Base-by-base conservation (phyloP, 768 basidiomycete species). In the Russula earlei region DNA sequence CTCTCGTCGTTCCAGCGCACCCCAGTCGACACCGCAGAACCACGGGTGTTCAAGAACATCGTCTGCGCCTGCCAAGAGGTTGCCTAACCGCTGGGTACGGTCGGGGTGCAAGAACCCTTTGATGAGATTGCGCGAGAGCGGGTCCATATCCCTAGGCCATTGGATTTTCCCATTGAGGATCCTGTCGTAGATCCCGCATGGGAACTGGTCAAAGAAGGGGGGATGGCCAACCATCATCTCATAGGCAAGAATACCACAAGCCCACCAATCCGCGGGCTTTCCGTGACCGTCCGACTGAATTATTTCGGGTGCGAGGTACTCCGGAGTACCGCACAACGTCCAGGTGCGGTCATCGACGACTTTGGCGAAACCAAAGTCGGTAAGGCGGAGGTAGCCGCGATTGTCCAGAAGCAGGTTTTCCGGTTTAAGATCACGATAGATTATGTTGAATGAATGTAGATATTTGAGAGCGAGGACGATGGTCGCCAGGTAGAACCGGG, bases 251-350 rank as follows among this genome's bases (percentile, higher is more conserved):
- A 98, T 89, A 19, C 96, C 96, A 65, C 93, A 87, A 9, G 96
- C 95, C 96, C 96, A 99, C 93, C 93, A 99, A 68, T 99, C 95
- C 6, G 93, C 94, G 9, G 94, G 93, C 69, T 96, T 95, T 11
- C 93, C 93, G 70, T 99, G 96, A 11, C 96, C 96, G 60, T 95
- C 93, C 6, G 91, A 92, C 66, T 95, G 87, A 55, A 99, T 96
- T 55, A 99, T 96, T 71, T 99, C 96, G 19, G 96, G 96, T 3
- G 96, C 95, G 36, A 99, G 83, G 67, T 99, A 98, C 71, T 94
- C 91, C 19, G 92, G 91, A 10, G 91, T 95, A 34, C 91, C 91
- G 65, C 96, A 99, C 31, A 99, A 77, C 7, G 96, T 99, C 84
- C 90, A 98, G 6, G 96, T 98, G 69, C 94, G 87, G 68, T 97